Percentiles rank a stretch among this genome's conserved stretches.
These are phyloP conservation scores for Gynostemma pentaphyllum DNA, from an alignment of 306 rosid genomes.

Conservation along the genomic window DNA sequence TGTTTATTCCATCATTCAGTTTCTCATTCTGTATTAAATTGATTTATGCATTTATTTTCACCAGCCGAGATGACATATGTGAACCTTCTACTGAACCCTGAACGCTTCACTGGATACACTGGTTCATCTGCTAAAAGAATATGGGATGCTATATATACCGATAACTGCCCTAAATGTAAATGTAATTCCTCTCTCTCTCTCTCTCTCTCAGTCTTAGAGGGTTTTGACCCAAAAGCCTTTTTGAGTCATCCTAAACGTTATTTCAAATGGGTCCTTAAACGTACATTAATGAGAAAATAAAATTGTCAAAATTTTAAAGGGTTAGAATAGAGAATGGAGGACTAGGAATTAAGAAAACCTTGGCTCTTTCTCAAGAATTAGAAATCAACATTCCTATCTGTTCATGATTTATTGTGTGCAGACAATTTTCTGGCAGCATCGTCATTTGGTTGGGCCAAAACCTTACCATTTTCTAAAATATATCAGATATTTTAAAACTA, in stretches of 20 bases:
- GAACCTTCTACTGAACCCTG: slow-evolving; percentile 88
- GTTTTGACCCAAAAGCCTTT: too few species aligned
- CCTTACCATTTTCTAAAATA: too few species aligned
- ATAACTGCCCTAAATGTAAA: slow-evolving; percentile 97
- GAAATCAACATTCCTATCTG: not conserved
- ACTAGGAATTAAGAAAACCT: not conserved
- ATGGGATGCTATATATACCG: slow-evolving; percentile 86
- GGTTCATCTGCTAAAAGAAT: slow-evolving; percentile 96
- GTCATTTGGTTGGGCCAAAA: too few species aligned
- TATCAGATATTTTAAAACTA: too few species aligned
- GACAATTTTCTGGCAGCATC: too few species aligned
- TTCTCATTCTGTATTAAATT: not conserved
- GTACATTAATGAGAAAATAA: too few species aligned
- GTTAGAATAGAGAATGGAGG: too few species aligned
- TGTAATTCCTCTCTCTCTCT: slow-evolving; percentile 9
- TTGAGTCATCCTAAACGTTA: too few species aligned
- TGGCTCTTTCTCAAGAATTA: not conserved
- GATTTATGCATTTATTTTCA: not conserved
- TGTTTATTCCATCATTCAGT: not conserved
- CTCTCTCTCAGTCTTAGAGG: too few species aligned
- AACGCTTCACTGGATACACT: slow-evolving; percentile 82
- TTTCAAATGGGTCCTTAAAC: too few species aligned
- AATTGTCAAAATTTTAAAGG: too few species aligned
- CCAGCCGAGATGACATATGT: slow-evolving; percentile 88
- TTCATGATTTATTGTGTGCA: not conserved